Base-by-base conservation (phyloP, 345 rosid species). In the Syzygium oleosum region DNA sequence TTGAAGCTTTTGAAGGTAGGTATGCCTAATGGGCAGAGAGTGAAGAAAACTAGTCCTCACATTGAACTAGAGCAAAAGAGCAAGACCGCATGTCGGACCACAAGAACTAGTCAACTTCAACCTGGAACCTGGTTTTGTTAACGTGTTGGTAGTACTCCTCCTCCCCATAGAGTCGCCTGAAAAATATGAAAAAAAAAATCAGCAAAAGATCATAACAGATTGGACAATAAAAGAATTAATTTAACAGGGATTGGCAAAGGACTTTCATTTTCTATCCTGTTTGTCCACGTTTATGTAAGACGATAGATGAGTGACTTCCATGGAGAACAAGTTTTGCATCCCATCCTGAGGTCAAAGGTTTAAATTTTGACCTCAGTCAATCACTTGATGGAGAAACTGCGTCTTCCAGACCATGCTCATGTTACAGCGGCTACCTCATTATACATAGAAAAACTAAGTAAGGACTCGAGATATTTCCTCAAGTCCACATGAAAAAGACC, bases 111-210 rank as follows among this genome's bases (percentile, higher is more conserved):
- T 68, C 25, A 68, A 34, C 46, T 34, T 19, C 80, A 73, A 34
- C 80, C 25, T 73, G 80, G 49, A 73, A 73, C 73, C 94, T 90
- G 87, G 91, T 90, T 87, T 88, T 88, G 52, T 86, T 88, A 73
- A 93, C 90, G 59, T 85, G 84, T 87, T 90, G 87, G 87, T 89
- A 92, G 89, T 95, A 96, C 49, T 88, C 92, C 87, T 92, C 96
- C 89, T 93, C 93, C 58, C 91, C 96, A 58, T 97, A 97, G 56
- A 95, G 90, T 87, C 79, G 79, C 94, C 97, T 95, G 98, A 55
- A 87, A 88, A 88, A 88, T 85, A 84, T 58, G 34, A 31, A 34
- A 49, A 86, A 55, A 54, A 51, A 9, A 86, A 85, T 51, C 85
- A 58, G 34, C 15, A 51, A 21, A 29, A 56, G 13, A 65, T 11